These are phyloP conservation scores for Meyerozyma guilliermondii DNA, from an alignment of 1,139 yeast genomes.

Conservation along the genomic window DNA sequence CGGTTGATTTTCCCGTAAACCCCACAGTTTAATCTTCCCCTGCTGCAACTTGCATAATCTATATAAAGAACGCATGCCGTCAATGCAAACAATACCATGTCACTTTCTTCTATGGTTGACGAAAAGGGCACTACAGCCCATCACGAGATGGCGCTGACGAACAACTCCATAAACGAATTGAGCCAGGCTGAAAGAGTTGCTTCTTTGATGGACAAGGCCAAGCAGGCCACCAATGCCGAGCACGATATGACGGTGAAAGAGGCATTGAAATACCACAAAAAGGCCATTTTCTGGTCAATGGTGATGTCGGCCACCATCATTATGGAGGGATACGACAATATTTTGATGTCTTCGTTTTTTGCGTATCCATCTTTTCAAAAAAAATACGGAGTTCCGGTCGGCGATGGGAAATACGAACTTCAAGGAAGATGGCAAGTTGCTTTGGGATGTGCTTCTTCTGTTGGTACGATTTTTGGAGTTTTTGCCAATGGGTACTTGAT, in stretches of 20 bases:
- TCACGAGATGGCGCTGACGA: background rate
- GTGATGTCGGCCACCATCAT: conserved; percentile 19
- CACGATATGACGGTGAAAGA: conserved; percentile 14
- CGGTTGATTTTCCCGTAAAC: background rate
- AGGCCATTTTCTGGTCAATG: conserved; percentile 20
- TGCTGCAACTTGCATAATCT: background rate
- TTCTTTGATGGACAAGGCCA: conserved; percentile 8
- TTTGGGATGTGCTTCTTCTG: conserved; percentile 15
- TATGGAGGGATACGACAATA: conserved; percentile 22
- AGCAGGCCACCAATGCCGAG: conserved; percentile 16
- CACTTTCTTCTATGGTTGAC: background rate
- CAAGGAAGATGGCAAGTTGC: conserved; percentile 21
- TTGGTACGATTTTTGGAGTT: conserved; percentile 20
- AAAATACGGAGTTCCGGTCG: conserved; percentile 14
- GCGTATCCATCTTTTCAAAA: conserved; percentile 20
- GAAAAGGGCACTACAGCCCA: background rate
- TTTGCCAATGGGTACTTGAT: conserved; percentile 18
- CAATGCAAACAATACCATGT: background rate
- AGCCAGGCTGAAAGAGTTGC: background rate
- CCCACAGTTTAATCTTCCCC: background rate
- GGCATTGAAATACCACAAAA: conserved; percentile 15
- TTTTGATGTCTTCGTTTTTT: conserved; percentile 15
- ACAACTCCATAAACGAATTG: background rate
- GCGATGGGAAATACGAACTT: conserved; percentile 13
- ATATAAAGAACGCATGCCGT: background rate